Evolutionary conservation across 164 flowering plant species (phyloP), one percentile per base, ranked within the genome.

Genomic region (Chimonanthus salicifolius): DNA sequence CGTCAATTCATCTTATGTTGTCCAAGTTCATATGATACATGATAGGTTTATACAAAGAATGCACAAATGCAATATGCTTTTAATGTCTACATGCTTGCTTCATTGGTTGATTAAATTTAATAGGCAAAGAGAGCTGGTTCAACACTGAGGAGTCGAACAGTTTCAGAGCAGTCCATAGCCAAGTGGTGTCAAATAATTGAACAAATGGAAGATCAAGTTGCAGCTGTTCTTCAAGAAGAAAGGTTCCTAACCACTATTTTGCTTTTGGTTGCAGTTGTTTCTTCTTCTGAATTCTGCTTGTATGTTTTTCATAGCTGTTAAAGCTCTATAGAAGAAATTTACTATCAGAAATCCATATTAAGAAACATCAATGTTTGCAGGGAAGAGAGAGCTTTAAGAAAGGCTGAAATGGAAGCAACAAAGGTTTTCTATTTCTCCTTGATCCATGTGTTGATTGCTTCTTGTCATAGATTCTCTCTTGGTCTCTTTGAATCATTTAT

Each of bases 401-500:
- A 91, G 87, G 99, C 98, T 77, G 99, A 95, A 83, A 95, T 95
- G 97, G 98, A 95, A 81, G 92, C 84, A 51, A 81, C 87, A 64
- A 95, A 95, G 97, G 99, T 94, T 63, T 51, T 49, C 11, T 11
- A 9, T 46, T 47, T 64, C 49, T 46, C 7, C 20, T 6, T 70
- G n/a, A 67, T 47, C 69, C 20, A 13, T n/a, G 51, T 18, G 10
- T 62, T 20, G 13, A 33, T 64, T 15, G 4, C 4, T 44, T 71
- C 45, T 47, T 43, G 8, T 51, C 6, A 3, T 8, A 60, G 11
- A 67, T 43, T 63, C 33, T 58, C 47, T 2, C 44, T 18, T 21
- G 48, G 4, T 44, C 58, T 6, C 49, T 67, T 47, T 47, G 16
- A 7, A 3, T 21, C 18, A 69, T 20, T 69, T 21, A 49, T 11